phyloP scores from a whole-genome alignment of 1,284 basidiomycete genomes.

The Melanopsichium pennsylvanicum region DNA sequence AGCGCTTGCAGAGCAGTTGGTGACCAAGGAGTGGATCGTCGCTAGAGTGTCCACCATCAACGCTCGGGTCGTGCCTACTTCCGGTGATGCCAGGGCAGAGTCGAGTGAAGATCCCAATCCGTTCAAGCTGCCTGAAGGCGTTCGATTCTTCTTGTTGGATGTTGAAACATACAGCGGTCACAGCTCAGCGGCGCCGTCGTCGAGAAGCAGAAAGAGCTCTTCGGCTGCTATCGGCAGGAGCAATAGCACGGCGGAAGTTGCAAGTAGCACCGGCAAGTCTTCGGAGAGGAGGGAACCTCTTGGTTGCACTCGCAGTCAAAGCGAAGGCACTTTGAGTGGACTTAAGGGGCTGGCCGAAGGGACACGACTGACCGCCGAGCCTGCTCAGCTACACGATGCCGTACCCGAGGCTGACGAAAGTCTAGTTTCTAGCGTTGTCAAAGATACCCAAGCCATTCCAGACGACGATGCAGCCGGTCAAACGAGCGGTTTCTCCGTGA shows the following conservation, averaged over 20 bases:
- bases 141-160: slow-evolving; percentile 90
- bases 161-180: slow-evolving; percentile 74
- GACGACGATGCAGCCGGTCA: slow-evolving; percentile 15
- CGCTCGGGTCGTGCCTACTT: slow-evolving; percentile 72
- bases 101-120: slow-evolving; percentile 53
- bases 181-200: slow-evolving; percentile 27
- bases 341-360: neutral
- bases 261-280: neutral
- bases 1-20: slow-evolving; percentile 75
- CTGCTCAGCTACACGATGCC: neutral
- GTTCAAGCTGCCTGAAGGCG: slow-evolving; percentile 79
- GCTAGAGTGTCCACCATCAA: slow-evolving; percentile 87
- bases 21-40: slow-evolving; percentile 82
- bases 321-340: slow-evolving; percentile 11
- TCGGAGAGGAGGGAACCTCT: slow-evolving; percentile 2
- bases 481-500: slow-evolving; percentile 28
- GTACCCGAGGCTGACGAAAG: neutral
- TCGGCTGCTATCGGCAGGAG: slow-evolving; percentile 12
- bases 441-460: neutral
- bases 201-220: slow-evolving; percentile 33
- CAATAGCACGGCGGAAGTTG: neutral
- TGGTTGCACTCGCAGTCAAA: slow-evolving; percentile 21
- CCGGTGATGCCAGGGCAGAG: slow-evolving; percentile 6
- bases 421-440: neutral
- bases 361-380: neutral